These are phyloP conservation scores for Colletotrichum destructivum DNA, from an alignment of 2,329 filamentous ascomycete genomes.

Conservation along the genomic window DNA sequence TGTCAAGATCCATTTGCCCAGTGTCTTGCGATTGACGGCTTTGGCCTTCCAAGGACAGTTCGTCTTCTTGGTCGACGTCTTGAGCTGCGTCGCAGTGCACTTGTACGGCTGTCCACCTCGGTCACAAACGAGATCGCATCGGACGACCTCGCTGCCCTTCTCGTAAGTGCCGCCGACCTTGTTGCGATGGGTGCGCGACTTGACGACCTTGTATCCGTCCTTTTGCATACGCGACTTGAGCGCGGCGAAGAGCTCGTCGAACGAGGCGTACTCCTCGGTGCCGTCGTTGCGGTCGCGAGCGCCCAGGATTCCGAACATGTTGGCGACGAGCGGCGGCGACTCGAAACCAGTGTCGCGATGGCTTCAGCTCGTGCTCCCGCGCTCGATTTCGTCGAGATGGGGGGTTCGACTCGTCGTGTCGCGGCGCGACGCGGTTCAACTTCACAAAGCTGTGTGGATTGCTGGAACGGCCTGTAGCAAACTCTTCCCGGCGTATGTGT, in stretches of 20 bases:
- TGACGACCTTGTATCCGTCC: conserved; percentile 63
- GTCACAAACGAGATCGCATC: conserved; percentile 62
- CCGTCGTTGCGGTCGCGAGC: conserved; percentile 51
- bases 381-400: conserved; percentile 38
- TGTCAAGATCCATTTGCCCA: conserved; percentile 62
- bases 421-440: conserved; percentile 43
- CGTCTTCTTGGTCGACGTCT: conserved; percentile 63
- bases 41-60: conserved; percentile 63
- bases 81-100: conserved; percentile 61
- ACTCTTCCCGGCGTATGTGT: conserved; percentile 39
- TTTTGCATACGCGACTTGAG: conserved; percentile 59
- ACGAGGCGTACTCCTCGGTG: conserved; percentile 55
- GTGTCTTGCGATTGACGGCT: conserved; percentile 59
- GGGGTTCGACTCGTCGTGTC: conserved; percentile 41
- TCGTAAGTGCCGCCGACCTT: conserved; percentile 58
- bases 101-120: conserved; percentile 61
- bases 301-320: conserved; percentile 62
- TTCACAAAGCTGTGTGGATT: conserved; percentile 44
- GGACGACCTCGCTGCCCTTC: conserved; percentile 60
- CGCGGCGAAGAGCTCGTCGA: conserved; percentile 59
- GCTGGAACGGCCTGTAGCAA: conserved; percentile 43
- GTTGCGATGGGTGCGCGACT: conserved; percentile 59
- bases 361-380: conserved; percentile 23
- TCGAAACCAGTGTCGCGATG: conserved; percentile 24
- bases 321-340: conserved; percentile 31